Evolutionary conservation across 305 asterid species (phyloP).

Genomic region (Fraxinus latifolia): DNA sequence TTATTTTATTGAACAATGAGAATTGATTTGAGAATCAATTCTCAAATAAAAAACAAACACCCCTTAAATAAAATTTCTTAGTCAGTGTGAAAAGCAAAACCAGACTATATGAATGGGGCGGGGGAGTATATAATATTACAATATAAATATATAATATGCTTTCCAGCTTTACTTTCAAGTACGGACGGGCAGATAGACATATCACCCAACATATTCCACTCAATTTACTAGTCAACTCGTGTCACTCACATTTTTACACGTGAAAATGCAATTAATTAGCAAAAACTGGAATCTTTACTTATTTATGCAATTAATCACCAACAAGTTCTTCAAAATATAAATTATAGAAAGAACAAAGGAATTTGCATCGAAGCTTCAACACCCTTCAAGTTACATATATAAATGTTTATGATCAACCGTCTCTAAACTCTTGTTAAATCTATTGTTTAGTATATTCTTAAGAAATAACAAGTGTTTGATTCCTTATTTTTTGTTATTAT

Average conservation of each 20-base stretch:
- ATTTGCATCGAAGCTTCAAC: neutral
- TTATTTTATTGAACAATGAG: too few species aligned
- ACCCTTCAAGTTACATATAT: neutral
- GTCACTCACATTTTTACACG: conserved; percentile 1
- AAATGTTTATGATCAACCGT: neutral
- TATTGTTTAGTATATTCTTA: neutral
- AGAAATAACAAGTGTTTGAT: neutral
- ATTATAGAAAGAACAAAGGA: neutral
- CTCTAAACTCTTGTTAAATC: neutral
- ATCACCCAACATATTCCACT: neutral
- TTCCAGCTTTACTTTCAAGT: conserved; percentile 15
- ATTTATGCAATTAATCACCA: neutral
- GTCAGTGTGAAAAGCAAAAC: too few species aligned
- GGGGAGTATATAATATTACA: neutral
- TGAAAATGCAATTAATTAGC: neutral
- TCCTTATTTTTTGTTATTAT: neutral
- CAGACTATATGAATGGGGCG: too few species aligned
- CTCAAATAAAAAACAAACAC: too few species aligned
- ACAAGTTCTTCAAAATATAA: neutral
- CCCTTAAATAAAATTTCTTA: too few species aligned
- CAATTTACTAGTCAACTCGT: conserved; percentile 16
- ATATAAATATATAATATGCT: neutral
- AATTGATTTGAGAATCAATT: too few species aligned
- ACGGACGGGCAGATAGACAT: conserved; percentile 27
- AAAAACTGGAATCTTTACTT: neutral